Base-by-base conservation (phyloP, 805 yeast species). In the Pichia californica region DNA sequence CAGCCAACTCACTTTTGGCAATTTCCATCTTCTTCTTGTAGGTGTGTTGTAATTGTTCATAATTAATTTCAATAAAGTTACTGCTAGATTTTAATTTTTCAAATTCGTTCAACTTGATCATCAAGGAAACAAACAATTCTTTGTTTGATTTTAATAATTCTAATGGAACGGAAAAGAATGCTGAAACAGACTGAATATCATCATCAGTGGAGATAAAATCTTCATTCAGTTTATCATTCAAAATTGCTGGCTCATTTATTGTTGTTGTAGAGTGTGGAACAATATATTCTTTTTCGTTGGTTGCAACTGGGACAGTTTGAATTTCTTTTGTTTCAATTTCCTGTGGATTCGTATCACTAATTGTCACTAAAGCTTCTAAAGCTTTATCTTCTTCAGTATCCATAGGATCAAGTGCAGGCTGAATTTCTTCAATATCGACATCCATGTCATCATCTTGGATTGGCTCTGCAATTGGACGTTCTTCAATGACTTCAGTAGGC, bases 31-130 rank as follows among this genome's bases (percentile, higher is more conserved):
- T 68, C 43, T 61, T 65, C 8, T 52, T 44, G 1, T 58, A 53
- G 1, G 67, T 45, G 31, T 66, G 69, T 18, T 63, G 62, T 15
- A 59, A 48, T 41, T 69, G 74, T 42, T 73, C 76, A 15, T 65
- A 54, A n/a, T 62, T 61, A 11, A 71, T 62, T 44, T 64, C 67
- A 25, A 67, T 32, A 3, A 64, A 52, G 37, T 67, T 43, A 38
- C 63, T 66, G 36, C 64, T 66, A 1, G 75, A 66, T 44, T 63
- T 60, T 32, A 71, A 39, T 9, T 57, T 56, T 27, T 67, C 61
- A 35, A 64, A 57, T 37, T 68, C 70, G 5, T 53, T 50, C 15
- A 68, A 46, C 39, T 60, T 66, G 3, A 45, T 46, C 25, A 57
- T 53, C 5, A 73, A 43, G 29, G 60, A 57, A 2, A 36, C 41